Evolutionary conservation across 2,329 filamentous ascomycete species (phyloP).

Genomic region (Coniochaeta sp.): DNA sequence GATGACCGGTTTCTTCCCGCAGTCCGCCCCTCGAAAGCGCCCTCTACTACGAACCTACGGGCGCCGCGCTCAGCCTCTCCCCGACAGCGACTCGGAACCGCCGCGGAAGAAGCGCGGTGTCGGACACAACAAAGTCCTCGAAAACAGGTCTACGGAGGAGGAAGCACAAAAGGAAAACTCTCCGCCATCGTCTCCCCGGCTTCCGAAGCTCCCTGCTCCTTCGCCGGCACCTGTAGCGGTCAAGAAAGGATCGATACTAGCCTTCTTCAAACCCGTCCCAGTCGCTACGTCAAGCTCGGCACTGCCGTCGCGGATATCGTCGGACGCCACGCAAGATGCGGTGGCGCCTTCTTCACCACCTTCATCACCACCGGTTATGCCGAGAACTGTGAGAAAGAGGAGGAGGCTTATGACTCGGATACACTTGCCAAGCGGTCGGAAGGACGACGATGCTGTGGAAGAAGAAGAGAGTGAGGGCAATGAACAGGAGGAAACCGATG

Average conservation of each 20-base stretch:
- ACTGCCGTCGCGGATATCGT: background rate
- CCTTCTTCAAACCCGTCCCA: constrained; percentile 18
- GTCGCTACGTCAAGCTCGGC: background rate
- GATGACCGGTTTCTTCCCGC: no score
- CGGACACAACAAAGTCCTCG: background rate
- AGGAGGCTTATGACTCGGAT: constrained; percentile 17
- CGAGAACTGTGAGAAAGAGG: constrained; percentile 15
- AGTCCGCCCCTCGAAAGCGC: constrained; percentile 14
- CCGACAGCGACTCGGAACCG: constrained; percentile 7
- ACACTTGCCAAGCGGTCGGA: background rate
- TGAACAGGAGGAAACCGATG: background rate
- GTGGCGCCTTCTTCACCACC: constrained; percentile 18
- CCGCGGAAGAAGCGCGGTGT: constrained; percentile 6
- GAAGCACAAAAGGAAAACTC: background rate
- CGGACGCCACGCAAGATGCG: background rate
- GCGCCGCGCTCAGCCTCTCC: constrained; percentile 19
- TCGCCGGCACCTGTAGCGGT: constrained; percentile 1
- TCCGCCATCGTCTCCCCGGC: background rate
- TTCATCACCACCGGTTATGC: constrained; percentile 19
- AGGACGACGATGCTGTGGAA: background rate
- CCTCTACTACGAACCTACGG: constrained; percentile 30
- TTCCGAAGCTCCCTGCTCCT: constrained; percentile 4
- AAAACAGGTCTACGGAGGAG: background rate
- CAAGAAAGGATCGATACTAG: constrained; percentile 16
- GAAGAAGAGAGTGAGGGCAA: background rate